Conservation (phyloP, 1,284 basidiomycete genomes). For the Ustilago sp. region DNA sequence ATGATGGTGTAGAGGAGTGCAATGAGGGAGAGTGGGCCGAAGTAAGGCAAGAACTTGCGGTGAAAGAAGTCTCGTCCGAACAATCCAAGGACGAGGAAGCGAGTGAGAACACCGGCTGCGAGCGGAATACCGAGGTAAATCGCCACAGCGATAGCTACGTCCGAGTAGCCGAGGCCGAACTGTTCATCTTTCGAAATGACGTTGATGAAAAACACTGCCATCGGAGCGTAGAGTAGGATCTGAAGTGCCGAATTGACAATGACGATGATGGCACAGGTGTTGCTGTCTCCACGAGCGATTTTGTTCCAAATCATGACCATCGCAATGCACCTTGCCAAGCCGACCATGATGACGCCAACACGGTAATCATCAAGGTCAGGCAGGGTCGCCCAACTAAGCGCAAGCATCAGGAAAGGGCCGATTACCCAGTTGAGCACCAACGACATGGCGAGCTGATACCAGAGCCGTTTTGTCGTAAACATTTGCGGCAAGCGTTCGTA, state of each 20-base stretch:
- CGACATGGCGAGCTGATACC: conserved; percentile 80
- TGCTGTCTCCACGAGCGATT: conserved; percentile 79
- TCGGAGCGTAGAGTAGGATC: conserved; percentile 82
- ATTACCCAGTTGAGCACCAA: conserved; percentile 84
- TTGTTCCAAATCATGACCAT: conserved; percentile 74
- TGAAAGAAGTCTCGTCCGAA: conserved; percentile 73
- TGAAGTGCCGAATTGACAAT: conserved; percentile 76
- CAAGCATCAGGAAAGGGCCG: conserved; percentile 82
- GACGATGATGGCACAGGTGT: conserved; percentile 80
- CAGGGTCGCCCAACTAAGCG: conserved; percentile 83
- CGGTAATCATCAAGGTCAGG: conserved; percentile 74
- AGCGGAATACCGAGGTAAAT: conserved; percentile 77
- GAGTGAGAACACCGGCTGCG: conserved; percentile 78
- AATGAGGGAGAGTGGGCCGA: conserved; percentile 79
- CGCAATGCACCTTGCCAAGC: conserved; percentile 73
- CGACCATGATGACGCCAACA: conserved; percentile 75
- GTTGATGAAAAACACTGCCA: conserved; percentile 81
- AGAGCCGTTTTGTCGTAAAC: conserved; percentile 75
- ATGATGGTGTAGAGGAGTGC: conserved; percentile 75
- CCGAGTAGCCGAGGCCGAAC: conserved; percentile 76
- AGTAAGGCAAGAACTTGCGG: conserved; percentile 76
- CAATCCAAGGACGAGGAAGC: conserved; percentile 73
- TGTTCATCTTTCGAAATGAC: conserved; percentile 72
- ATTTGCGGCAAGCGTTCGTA: conserved; percentile 79
- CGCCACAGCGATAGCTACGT: conserved; percentile 79